Evolutionary conservation across 2,329 filamentous ascomycete species (phyloP).

Genomic region (Diaporthe ilicicola): DNA sequence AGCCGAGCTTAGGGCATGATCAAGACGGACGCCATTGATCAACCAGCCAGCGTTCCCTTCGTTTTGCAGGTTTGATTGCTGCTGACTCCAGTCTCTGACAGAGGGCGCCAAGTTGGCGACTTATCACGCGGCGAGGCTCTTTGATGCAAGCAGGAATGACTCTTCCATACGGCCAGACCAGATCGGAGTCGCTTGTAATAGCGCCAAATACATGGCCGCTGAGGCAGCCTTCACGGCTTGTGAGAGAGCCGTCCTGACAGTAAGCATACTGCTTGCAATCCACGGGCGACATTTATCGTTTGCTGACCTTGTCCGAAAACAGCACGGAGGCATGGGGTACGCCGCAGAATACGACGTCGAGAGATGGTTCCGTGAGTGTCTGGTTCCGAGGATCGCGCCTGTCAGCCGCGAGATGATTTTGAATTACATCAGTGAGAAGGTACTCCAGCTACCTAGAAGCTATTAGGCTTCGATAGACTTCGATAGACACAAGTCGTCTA

Average conservation of each 20-base stretch:
- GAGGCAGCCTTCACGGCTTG: slow-evolving; percentile 71
- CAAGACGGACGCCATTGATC: neutral
- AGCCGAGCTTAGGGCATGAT: neutral
- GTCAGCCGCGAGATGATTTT: slow-evolving; percentile 78
- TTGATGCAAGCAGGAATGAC: slow-evolving; percentile 63
- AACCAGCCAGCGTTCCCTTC: neutral
- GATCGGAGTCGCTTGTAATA: slow-evolving; percentile 72
- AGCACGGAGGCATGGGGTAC: slow-evolving; percentile 71
- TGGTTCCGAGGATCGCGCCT: slow-evolving; percentile 71
- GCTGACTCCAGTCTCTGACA: slow-evolving; percentile 40
- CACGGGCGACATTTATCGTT: neutral
- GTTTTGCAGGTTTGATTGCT: neutral
- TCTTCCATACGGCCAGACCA: slow-evolving; percentile 60
- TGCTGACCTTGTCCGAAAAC: neutral
- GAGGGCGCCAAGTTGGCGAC: slow-evolving; percentile 72
- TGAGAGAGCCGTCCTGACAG: slow-evolving; percentile 65
- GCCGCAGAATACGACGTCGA: slow-evolving; percentile 72
- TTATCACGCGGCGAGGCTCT: slow-evolving; percentile 71
- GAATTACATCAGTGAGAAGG: slow-evolving; percentile 77
- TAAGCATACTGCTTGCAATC: neutral
- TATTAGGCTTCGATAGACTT: slow-evolving; percentile 54
- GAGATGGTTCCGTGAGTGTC: slow-evolving; percentile 69
- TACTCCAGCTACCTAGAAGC: slow-evolving; percentile 71
- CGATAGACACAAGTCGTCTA: neutral
- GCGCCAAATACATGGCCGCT: slow-evolving; percentile 75